Evolutionary conservation across 2,329 filamentous ascomycete genomes (phyloP).

Genomic region (Colletotrichum lini): DNA sequence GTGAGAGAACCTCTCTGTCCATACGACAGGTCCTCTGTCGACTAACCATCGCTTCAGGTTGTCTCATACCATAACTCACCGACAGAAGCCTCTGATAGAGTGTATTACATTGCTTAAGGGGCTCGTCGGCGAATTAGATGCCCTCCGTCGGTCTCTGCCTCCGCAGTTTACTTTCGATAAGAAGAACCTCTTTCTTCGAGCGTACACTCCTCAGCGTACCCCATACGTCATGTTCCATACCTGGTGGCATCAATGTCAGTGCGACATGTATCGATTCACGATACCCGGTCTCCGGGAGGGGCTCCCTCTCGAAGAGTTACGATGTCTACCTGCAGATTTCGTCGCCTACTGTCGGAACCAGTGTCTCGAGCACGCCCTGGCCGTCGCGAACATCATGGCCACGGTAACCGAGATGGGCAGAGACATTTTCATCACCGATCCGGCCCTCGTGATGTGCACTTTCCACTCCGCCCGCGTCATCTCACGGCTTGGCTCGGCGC

Average conservation of each 20-base stretch:
- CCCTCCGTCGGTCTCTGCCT: conserved; percentile 36
- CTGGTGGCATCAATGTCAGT: conserved; percentile 48
- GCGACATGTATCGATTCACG: conserved; percentile 46
- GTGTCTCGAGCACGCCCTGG: conserved; percentile 37
- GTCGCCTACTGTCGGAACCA: conserved; percentile 23
- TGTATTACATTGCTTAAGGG: conserved; percentile 21
- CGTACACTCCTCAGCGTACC: conserved; percentile 44
- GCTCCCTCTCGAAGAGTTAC: conserved; percentile 15
- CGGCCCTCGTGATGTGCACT: conserved; percentile 35
- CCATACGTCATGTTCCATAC: conserved; percentile 46
- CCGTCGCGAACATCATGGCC: conserved; percentile 27
- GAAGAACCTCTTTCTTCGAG: conserved; percentile 43
- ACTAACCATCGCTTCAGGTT: conserved; percentile 32
- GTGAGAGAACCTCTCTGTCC: neutral
- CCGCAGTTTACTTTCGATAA: conserved; percentile 40
- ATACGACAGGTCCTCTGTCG: neutral
- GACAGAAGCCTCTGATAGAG: conserved; percentile 37
- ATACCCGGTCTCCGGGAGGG: conserved; percentile 43
- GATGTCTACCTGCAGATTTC: neutral
- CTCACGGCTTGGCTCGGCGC: conserved; percentile 20
- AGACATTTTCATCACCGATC: conserved; percentile 37
- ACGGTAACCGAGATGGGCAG: conserved; percentile 20
- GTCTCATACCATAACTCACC: conserved; percentile 44
- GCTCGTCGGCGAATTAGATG: conserved; percentile 37
- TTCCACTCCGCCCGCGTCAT: conserved; percentile 39